Evolutionary conservation across 805 yeast genomes (phyloP).

Genomic region (Wickerhamomyces xylosicus): DNA sequence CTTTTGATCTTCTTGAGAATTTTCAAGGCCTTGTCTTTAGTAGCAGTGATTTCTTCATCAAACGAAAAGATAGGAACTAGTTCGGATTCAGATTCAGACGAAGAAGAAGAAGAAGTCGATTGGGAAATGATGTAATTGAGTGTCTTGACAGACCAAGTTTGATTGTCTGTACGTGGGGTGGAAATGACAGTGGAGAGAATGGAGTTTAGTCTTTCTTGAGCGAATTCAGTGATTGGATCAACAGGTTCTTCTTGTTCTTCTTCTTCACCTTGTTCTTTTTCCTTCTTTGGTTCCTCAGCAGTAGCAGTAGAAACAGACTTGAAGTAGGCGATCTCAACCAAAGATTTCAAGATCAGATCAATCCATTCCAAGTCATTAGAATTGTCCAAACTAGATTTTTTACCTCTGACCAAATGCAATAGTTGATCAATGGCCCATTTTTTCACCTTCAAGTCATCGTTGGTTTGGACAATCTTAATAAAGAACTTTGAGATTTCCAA

Average conservation of each 20-base stretch:
- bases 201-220: slow-evolving; percentile 59
- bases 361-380: slow-evolving; percentile 19
- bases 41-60: slow-evolving; percentile 45
- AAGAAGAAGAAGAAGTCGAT: no score
- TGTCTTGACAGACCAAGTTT: slow-evolving; percentile 54
- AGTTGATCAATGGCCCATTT: slow-evolving; percentile 54
- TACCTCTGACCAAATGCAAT: slow-evolving; percentile 38
- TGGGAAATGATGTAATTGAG: slow-evolving; percentile 26
- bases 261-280: slow-evolving; percentile 7
- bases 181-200: slow-evolving; percentile 49
- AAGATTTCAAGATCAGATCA: slow-evolving; percentile 20
- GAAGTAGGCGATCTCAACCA: slow-evolving; percentile 24
- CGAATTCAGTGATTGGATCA: slow-evolving; percentile 28
- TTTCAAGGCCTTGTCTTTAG: slow-evolving; percentile 38
- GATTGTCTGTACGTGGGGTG: slow-evolving; percentile 30
- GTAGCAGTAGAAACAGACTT: slow-evolving; percentile 5
- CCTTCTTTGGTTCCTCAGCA: slow-evolving; percentile 5
- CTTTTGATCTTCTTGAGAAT: slow-evolving; percentile 34
- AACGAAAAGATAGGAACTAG: slow-evolving; percentile 28
- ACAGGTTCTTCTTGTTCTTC: slow-evolving; percentile 3
- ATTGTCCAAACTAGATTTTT: slow-evolving; percentile 22
- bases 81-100: slow-evolving; percentile 15
- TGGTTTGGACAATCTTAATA: slow-evolving; percentile 10
- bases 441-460: slow-evolving; percentile 11
- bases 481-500: slow-evolving; percentile 10